These are phyloP conservation scores for Paecilomyces sp. DNA, from an alignment of 2,329 filamentous ascomycete genomes.

Conservation along the genomic window DNA sequence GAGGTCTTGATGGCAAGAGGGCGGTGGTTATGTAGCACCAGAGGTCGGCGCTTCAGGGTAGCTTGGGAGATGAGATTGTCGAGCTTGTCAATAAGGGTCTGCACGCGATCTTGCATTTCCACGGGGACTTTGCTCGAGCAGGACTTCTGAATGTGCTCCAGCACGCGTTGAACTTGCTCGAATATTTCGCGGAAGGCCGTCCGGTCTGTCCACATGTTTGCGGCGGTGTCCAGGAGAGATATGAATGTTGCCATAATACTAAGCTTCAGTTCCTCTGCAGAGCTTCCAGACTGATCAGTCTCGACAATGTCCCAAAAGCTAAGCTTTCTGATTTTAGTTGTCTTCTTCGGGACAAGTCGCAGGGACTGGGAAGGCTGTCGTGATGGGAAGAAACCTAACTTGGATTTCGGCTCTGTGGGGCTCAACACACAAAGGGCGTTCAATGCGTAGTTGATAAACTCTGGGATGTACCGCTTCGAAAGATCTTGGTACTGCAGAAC, in stretches of 20 bases:
- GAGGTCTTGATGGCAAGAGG: constrained; percentile 81
- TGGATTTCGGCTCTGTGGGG: constrained; percentile 44
- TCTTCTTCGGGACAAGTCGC: constrained; percentile 37
- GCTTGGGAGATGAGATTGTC: constrained; percentile 49
- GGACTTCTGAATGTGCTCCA: constrained; percentile 55
- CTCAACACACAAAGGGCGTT: constrained; percentile 65
- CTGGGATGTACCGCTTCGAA: constrained; percentile 82
- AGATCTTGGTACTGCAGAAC: constrained; percentile 74
- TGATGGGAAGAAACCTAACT: constrained; percentile 54
- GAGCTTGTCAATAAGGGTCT: constrained; percentile 26
- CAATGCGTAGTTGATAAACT: constrained; percentile 72
- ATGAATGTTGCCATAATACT: constrained; percentile 57
- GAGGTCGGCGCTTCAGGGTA: constrained; percentile 62
- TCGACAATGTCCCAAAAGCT: constrained; percentile 52
- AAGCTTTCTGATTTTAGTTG: constrained; percentile 44
- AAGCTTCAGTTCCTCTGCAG: constrained; percentile 44
- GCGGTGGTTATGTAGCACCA: constrained; percentile 82
- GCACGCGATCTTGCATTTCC: constrained; percentile 19
- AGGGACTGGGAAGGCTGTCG: constrained; percentile 49
- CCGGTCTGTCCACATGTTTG: constrained; percentile 66
- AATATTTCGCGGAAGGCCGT: constrained; percentile 75
- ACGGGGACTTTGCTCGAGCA: constrained; percentile 47
- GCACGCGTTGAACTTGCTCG: constrained; percentile 51
- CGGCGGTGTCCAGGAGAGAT: constrained; percentile 59
- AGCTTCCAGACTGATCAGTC: constrained; percentile 9